Conservation (phyloP, 1,284 basidiomycete species). For the Phellopilus nigrolimitatus region DNA sequence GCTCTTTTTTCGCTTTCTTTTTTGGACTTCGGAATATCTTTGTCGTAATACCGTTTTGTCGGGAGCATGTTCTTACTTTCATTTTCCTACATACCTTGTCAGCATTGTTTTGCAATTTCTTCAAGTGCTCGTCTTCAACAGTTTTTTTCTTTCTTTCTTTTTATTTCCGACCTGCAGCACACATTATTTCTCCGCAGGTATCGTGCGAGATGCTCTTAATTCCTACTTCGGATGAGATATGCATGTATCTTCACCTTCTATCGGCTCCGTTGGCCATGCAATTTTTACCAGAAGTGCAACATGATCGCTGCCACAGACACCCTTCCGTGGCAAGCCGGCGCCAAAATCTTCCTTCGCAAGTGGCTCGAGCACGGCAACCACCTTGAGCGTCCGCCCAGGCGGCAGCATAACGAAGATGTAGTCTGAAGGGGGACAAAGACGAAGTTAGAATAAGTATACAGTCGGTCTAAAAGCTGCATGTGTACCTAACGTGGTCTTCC, state of each 20-base stretch:
- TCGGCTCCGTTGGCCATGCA: constrained; percentile 29
- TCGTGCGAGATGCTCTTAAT: no score
- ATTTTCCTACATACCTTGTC: not conserved
- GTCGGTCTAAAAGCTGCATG: not conserved
- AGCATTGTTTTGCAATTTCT: not conserved
- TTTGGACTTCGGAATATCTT: constrained; percentile 6
- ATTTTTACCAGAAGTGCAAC: constrained; percentile 65
- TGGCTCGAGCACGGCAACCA: constrained; percentile 63
- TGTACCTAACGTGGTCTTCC: constrained; percentile 75
- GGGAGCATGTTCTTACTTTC: not conserved
- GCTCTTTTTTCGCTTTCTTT: constrained; percentile 1
- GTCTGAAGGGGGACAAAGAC: constrained; percentile 45
- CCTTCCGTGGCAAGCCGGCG: constrained; percentile 75
- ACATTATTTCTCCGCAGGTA: not conserved
- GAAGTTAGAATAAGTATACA: not conserved
- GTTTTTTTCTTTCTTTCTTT: not conserved
- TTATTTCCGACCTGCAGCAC: not conserved
- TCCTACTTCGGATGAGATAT: not conserved
- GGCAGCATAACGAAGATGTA: constrained; percentile 77
- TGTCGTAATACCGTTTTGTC: constrained; percentile 5
- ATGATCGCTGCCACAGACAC: constrained; percentile 85
- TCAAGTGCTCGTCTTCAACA: not conserved
- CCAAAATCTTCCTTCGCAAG: constrained; percentile 59
- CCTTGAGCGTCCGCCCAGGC: constrained; percentile 33
- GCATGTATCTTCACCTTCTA: not conserved